Evolutionary conservation across 2,329 filamentous ascomycete genomes (phyloP), one percentile per base, ranked within the genome.

Genomic region (Scytalidium sp.): DNA sequence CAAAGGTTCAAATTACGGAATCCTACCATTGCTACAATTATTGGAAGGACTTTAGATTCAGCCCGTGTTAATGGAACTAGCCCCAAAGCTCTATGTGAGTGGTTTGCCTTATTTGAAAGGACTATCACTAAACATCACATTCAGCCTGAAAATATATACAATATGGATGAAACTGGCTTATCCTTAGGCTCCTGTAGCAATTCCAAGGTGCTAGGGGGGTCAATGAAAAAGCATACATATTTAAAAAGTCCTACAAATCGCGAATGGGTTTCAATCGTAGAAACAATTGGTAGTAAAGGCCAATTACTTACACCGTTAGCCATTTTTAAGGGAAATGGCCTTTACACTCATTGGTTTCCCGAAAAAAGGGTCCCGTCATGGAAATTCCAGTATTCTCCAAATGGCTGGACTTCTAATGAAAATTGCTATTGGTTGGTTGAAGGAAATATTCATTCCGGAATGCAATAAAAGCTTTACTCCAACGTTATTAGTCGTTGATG

Each of bases 401-500:
- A 36, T 36, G 13, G 32, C 32, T 36, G 32, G 32, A 36, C 32
- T n/a, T 36, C 32, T 15, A 36, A 36, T 7, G 15, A n/a, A n/a
- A 6, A 36, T 36, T 15, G 15, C 32, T 15, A 36, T 36, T 36
- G 15, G 17, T n/a, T 36, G 15, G 32, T n/a, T 36, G 4, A 10
- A 36, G 4, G 15, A 36, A 7, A n/a, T 36, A n/a, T 36, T 36
- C 15, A 5, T 36, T 8, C 32, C 32, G 13, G 5, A 36, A 36
- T 15, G 17, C 13, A n/a, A 6, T 10, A 6, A 36, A 36, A n/a
- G 13, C 13, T 13, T 15, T 36, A 36, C 7, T n/a, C 13, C 8
- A 5, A 36, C 32, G 11, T 36, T 70, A 2, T 53, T 71, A 2
- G 59, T 72, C 51, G 50, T 70, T 46, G 61, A 71, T 53, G 57